Evolutionary conservation across 352 stramenopile genomes (phyloP).

Genomic region (Pythium folliculosum): DNA sequence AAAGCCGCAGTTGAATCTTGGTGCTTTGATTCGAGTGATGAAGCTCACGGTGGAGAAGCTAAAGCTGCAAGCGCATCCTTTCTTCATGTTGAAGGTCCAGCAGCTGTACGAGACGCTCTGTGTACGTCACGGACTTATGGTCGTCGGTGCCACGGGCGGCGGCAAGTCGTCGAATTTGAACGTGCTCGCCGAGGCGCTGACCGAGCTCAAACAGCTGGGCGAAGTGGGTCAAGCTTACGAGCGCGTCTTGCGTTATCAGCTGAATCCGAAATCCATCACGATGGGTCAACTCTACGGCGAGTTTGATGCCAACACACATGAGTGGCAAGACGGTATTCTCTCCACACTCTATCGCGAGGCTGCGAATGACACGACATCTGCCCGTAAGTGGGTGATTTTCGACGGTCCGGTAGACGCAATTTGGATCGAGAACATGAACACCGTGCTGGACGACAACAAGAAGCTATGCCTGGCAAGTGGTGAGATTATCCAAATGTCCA

Average conservation of each 20-base stretch:
- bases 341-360: slow-evolving; percentile 90
- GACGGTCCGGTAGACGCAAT: slow-evolving; percentile 95
- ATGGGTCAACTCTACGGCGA: slow-evolving; percentile 96
- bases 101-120: slow-evolving; percentile 96
- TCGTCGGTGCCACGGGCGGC: slow-evolving; percentile 92
- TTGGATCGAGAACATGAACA: slow-evolving; percentile 99
- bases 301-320: slow-evolving; percentile 94
- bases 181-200: slow-evolving; percentile 87
- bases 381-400: slow-evolving; percentile 96
- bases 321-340: slow-evolving; percentile 94
- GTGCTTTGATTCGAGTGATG: slow-evolving; percentile 79
- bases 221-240: slow-evolving; percentile 86
- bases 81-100: slow-evolving; percentile 93
- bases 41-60: slow-evolving; percentile 87
- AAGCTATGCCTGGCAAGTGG: slow-evolving; percentile 94
- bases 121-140: slow-evolving; percentile 94
- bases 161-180: slow-evolving; percentile 90
- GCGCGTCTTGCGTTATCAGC: slow-evolving; percentile 79
- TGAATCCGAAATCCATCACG: slow-evolving; percentile 96
- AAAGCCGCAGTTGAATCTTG: slow-evolving; percentile 90
- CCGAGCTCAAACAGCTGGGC: slow-evolving; percentile 78
- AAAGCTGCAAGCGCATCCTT: slow-evolving; percentile 85
- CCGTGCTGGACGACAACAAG: slow-evolving; percentile 96
- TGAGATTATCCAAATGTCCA: slow-evolving; percentile 94
- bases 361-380: slow-evolving; percentile 82